phyloP scores from a whole-genome alignment of 257 asterid genomes.

The Solanum gandarillasii region DNA sequence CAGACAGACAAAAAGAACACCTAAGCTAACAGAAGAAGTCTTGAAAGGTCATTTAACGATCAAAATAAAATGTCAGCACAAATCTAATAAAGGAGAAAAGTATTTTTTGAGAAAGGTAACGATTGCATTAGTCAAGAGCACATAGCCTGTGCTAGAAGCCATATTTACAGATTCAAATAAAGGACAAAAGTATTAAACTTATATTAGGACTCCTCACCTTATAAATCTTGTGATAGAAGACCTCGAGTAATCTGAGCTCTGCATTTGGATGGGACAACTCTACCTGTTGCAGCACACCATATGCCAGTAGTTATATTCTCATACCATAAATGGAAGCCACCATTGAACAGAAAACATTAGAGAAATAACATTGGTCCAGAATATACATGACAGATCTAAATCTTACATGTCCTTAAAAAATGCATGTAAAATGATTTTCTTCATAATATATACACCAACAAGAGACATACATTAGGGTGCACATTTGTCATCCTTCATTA shows the following conservation, averaged over 20 bases:
- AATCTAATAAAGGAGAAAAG: background rate
- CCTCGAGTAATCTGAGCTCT: conserved; percentile 41
- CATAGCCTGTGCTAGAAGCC: background rate
- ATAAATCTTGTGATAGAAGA: conserved; percentile 45
- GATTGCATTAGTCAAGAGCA: background rate
- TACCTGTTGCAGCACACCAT: conserved; percentile 22
- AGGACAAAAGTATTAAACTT: background rate
- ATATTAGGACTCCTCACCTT: conserved; percentile 19
- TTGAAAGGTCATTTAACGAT: background rate
- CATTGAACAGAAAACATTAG: background rate
- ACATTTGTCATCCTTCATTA: background rate
- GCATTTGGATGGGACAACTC: conserved; percentile 41
- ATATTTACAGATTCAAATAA: background rate
- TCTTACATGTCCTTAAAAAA: background rate
- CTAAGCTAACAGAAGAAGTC: background rate
- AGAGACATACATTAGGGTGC: background rate
- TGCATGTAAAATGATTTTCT: background rate
- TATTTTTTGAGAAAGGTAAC: background rate
- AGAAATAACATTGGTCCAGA: background rate
- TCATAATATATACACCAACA: background rate
- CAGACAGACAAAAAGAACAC: background rate
- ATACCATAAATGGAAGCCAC: background rate
- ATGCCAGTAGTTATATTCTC: background rate
- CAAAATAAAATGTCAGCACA: conserved; percentile 1
- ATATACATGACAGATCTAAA: background rate